Conservation (phyloP, 2,329 filamentous ascomycete species). For the Cladosporium sp. region DNA sequence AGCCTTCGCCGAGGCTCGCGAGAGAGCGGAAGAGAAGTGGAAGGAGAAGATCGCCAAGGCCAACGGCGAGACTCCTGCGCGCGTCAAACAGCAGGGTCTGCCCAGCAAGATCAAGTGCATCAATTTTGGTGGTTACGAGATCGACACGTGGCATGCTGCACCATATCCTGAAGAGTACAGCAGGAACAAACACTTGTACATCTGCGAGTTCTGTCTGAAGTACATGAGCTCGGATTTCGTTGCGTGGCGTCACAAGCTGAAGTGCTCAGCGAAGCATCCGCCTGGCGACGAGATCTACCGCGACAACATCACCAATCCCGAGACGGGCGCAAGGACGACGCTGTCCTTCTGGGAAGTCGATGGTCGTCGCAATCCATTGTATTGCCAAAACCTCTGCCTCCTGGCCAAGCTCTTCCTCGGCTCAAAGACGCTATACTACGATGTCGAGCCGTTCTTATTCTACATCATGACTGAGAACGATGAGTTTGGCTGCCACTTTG, state of each 20-base stretch:
- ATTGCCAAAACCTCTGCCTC: conserved; percentile 95
- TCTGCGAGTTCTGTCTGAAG: conserved; percentile 98
- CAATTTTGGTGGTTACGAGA: conserved; percentile 96
- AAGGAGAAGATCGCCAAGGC: conserved; percentile 68
- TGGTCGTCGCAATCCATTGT: conserved; percentile 94
- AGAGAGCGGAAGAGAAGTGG: conserved; percentile 91
- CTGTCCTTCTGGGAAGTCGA: conserved; percentile 94
- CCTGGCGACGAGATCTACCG: conserved; percentile 98
- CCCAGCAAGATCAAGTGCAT: conserved; percentile 98
- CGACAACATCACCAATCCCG: conserved; percentile 67
- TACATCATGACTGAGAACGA: conserved; percentile 97
- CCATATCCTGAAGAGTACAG: conserved; percentile 99
- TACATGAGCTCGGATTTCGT: conserved; percentile 99
- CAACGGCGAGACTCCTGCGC: conserved; percentile 60
- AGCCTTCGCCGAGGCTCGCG: conserved; percentile 85
- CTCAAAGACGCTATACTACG: conserved; percentile 97
- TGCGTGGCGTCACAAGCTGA: conserved; percentile 92
- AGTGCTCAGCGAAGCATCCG: conserved; percentile 94
- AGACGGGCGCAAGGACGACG: conserved; percentile 38
- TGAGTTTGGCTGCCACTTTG: conserved; percentile 89
- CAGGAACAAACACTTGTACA: conserved; percentile 93
- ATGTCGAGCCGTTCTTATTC: conserved; percentile 95
- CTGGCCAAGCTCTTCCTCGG: conserved; percentile 97
- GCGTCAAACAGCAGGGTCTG: conserved; percentile 72
- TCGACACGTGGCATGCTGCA: conserved; percentile 98